Conservation (phyloP, 768 basidiomycete species). For the Boletus sp. region DNA sequence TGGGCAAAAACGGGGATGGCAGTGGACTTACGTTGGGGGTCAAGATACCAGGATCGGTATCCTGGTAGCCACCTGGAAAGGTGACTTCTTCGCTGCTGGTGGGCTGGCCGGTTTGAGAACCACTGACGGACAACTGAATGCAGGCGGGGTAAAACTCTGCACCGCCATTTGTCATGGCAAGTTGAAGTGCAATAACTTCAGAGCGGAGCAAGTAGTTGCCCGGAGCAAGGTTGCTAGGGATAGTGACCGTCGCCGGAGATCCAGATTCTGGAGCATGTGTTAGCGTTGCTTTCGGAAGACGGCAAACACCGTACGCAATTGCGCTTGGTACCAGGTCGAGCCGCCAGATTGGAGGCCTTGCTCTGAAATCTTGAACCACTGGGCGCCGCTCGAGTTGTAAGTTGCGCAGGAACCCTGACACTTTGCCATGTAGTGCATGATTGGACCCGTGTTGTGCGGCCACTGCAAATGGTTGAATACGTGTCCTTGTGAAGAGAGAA, state of each 20-base stretch:
- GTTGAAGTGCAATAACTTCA: conserved; percentile 76
- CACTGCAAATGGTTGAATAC: conserved; percentile 29
- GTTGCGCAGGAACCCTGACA: conserved; percentile 57
- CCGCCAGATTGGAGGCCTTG: conserved; percentile 39
- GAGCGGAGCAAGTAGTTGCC: conserved; percentile 76
- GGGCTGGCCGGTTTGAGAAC: conserved; percentile 25
- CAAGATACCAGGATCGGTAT: conserved; percentile 67
- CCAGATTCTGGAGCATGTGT: conserved; percentile 34
- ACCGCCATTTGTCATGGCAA: conserved; percentile 49
- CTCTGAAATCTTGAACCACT: conserved; percentile 77
- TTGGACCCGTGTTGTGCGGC: conserved; percentile 60
- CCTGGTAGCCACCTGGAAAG: conserved; percentile 70
- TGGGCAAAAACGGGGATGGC: not conserved
- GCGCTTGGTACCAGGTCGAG: conserved; percentile 47
- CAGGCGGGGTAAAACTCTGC: conserved; percentile 41
- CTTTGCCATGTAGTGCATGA: conserved; percentile 69
- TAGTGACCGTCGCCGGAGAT: conserved; percentile 34
- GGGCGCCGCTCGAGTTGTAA: conserved; percentile 51
- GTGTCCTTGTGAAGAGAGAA: not conserved
- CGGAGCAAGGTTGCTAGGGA: conserved; percentile 53
- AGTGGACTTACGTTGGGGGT: conserved; percentile 39
- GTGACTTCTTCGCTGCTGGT: conserved; percentile 41
- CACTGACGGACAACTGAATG: conserved; percentile 27
- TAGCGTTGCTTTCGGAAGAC: not conserved
- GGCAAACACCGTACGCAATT: conserved; percentile 39